Percentiles rank a stretch among this genome's conserved stretches.
Conservation (phyloP, 495 filamentous ascomycete genomes). For the Aspergillus carlsbadensis region DNA sequence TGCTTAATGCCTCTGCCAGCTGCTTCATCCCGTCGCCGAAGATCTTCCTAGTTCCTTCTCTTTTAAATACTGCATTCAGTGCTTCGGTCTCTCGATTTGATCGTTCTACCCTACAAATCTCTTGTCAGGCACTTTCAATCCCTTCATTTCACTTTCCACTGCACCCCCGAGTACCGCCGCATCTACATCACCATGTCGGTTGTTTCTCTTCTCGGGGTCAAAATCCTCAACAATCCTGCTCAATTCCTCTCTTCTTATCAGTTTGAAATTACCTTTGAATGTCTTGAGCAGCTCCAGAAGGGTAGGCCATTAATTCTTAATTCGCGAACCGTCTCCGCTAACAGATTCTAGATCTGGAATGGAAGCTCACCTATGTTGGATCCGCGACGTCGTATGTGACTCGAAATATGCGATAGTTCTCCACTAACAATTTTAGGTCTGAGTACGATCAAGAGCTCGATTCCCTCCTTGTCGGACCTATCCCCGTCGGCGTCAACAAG, state of each 20-base stretch:
- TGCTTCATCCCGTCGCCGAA: slow-evolving; percentile 6
- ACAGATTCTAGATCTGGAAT: slow-evolving; percentile 77
- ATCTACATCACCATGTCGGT: slow-evolving; percentile 74
- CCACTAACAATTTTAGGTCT: too few species aligned
- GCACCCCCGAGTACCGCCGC: slow-evolving; percentile 6
- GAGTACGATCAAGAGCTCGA: slow-evolving; percentile 98
- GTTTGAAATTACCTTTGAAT: slow-evolving; percentile 99
- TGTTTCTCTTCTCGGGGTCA: slow-evolving; percentile 91
- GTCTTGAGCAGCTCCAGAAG: slow-evolving; percentile 88
- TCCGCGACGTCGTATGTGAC: slow-evolving; percentile 87
- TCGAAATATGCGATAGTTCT: too few species aligned
- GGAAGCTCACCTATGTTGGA: slow-evolving; percentile 98
- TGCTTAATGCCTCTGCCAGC: slow-evolving; percentile 18
- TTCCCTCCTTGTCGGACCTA: slow-evolving; percentile 90
- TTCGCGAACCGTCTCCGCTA: background rate
- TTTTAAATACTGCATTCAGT: slow-evolving; percentile 9
- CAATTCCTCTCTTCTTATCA: slow-evolving; percentile 84
- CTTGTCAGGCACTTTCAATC: background rate
- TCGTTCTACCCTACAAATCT: slow-evolving; percentile 1
- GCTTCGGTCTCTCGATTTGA: slow-evolving; percentile 5
- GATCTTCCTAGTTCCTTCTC: slow-evolving; percentile 2
- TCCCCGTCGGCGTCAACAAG: slow-evolving; percentile 96
- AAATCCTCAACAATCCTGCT: slow-evolving; percentile 94
- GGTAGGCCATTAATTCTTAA: slow-evolving; percentile 46
- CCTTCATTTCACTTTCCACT: background rate